phyloP scores from a whole-genome alignment of 768 basidiomycete species.

The Russula abietina region DNA sequence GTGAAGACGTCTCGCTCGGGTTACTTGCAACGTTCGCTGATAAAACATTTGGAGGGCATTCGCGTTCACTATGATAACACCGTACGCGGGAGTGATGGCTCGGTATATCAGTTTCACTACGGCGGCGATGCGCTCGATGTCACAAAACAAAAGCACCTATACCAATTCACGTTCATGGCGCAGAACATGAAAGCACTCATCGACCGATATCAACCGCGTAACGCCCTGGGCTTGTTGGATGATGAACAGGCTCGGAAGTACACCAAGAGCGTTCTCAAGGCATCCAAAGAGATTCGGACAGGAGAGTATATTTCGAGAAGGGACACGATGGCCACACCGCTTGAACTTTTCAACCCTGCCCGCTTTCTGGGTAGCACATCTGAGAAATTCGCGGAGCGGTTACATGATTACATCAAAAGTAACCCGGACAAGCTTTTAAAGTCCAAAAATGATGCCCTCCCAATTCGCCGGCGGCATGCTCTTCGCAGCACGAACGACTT shows the following conservation, averaged over 20 bases:
- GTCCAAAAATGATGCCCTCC: slow-evolving; percentile 38
- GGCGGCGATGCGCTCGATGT: slow-evolving; percentile 96
- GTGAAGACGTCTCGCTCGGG: slow-evolving; percentile 99
- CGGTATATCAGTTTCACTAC: slow-evolving; percentile 93
- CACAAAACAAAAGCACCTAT: slow-evolving; percentile 92
- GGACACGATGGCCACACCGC: slow-evolving; percentile 60
- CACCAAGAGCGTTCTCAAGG: slow-evolving; percentile 90
- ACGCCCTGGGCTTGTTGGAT: slow-evolving; percentile 53
- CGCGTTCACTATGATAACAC: slow-evolving; percentile 98
- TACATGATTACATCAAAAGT: slow-evolving; percentile 70
- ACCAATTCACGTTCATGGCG: slow-evolving; percentile 89
- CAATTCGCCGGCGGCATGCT: slow-evolving; percentile 39
- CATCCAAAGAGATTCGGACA: slow-evolving; percentile 42
- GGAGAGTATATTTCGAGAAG: slow-evolving; percentile 44
- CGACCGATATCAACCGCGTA: slow-evolving; percentile 59
- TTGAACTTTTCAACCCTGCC: slow-evolving; percentile 73
- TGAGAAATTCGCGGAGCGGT: slow-evolving; percentile 78
- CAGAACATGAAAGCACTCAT: slow-evolving; percentile 78
- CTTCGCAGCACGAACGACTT: slow-evolving; percentile 55
- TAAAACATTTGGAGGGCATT: slow-evolving; percentile 97
- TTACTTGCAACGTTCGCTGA: slow-evolving; percentile 94
- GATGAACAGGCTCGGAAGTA: slow-evolving; percentile 60
- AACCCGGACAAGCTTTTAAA: slow-evolving; percentile 57
- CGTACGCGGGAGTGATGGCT: slow-evolving; percentile 89
- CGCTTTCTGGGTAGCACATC: slow-evolving; percentile 85